Evolutionary conservation across 2,329 filamentous ascomycete species (phyloP), one percentile per base, ranked within the genome.

Genomic region (Phialophora chinensis): DNA sequence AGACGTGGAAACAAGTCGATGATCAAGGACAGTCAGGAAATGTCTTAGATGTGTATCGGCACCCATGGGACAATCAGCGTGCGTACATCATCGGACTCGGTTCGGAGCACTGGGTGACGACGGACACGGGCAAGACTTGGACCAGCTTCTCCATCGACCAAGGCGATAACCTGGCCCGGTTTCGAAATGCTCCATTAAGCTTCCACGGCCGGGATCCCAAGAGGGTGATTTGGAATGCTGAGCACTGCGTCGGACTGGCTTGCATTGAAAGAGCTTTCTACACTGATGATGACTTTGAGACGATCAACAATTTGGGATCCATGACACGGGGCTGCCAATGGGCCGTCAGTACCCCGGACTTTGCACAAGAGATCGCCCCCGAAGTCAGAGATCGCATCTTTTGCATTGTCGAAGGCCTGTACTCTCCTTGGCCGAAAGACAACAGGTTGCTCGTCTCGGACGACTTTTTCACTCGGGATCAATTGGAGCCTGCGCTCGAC

Each of bases 151-250:
- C 86, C 65, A 60, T 62, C 55, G 89, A 90, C 42, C 29, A 54
- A n/a, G 82, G 86, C 49, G 82, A 81, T 55, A 78, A 81, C 72
- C 86, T 86, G 56, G 88, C 83, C 76, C 78, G 83, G 71, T 87
- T 84, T 72, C 80, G 84, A 67, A 72, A 69, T 73, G 78, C 87
- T 42, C 71, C 71, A 12, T 82, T 98, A 71, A 83, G 83, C 72
- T 99, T 97, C 80, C 92, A 98, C 78, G 92, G 92, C 62, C 83
- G 81, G 70, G 92, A 99, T 77, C 87, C 90, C 25, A 87, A 94
- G 74, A 92, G 91, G 79, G 91, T 98, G 69, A 86, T 99, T 68
- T 92, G 95, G 80, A 90, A 93, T 76, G 88, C 88, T 75, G 87
- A 90, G 82, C 83, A 88, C 68, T 93, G 91, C 76, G 79, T 84